Conservation (phyloP, 2,329 filamentous ascomycete genomes). For the Zalaria sp. region DNA sequence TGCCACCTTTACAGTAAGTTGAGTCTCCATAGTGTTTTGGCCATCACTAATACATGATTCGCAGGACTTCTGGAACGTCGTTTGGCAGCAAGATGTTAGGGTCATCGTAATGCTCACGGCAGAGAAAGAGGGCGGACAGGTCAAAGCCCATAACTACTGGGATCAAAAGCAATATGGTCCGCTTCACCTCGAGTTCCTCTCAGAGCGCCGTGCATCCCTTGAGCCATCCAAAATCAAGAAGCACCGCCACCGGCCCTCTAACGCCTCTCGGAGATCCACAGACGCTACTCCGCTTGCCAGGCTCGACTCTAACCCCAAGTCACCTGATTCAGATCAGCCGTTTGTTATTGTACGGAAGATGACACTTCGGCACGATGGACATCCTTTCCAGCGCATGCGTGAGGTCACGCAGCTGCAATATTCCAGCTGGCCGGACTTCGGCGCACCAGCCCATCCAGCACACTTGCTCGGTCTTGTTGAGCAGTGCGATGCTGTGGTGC, state of each 20-base stretch:
- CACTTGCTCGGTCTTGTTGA: slow-evolving; percentile 85
- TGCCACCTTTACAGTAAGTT: slow-evolving; percentile 70
- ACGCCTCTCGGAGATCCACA: slow-evolving; percentile 21
- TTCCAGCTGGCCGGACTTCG: slow-evolving; percentile 94
- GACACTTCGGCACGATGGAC: slow-evolving; percentile 58
- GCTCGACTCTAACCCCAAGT: slow-evolving; percentile 10
- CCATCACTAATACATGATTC: not conserved
- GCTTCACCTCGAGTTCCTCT: slow-evolving; percentile 60
- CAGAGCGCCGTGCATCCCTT: slow-evolving; percentile 69
- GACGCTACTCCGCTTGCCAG: slow-evolving; percentile 15
- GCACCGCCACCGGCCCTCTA: slow-evolving; percentile 20
- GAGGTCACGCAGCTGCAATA: slow-evolving; percentile 95
- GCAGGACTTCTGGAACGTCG: slow-evolving; percentile 92
- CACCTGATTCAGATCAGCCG: slow-evolving; percentile 41
- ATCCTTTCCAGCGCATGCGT: slow-evolving; percentile 73
- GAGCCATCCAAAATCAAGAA: slow-evolving; percentile 43
- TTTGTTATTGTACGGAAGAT: slow-evolving; percentile 80
- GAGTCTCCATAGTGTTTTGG: not conserved
- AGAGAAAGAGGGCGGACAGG: slow-evolving; percentile 79
- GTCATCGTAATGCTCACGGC: slow-evolving; percentile 96
- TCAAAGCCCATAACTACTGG: slow-evolving; percentile 96
- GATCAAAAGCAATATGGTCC: slow-evolving; percentile 62
- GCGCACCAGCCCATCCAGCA: slow-evolving; percentile 73
- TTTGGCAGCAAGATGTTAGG: slow-evolving; percentile 93
- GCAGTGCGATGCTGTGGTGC: slow-evolving; percentile 60